A percentile compares a stretch with the other conserved stretches of the same genome.
Evolutionary conservation across 2,329 filamentous ascomycete genomes (phyloP).

Genomic region (Lithohypha guttulata): DNA sequence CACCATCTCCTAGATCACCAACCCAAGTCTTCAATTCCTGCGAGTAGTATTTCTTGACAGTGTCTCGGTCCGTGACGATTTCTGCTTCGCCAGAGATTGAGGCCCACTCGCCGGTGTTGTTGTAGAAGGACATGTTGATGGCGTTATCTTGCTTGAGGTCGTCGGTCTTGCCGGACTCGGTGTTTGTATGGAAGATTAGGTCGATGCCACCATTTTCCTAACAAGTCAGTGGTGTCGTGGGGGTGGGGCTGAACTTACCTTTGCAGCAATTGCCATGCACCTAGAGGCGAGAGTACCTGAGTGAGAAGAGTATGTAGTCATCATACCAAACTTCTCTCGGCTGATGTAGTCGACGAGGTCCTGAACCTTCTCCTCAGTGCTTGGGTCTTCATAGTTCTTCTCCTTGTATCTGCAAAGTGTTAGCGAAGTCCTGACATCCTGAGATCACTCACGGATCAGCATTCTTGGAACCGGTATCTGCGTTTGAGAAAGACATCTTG

Average conservation of each 20-base stretch:
- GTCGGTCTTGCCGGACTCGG: slow-evolving; percentile 76
- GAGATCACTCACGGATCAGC: slow-evolving; percentile 11
- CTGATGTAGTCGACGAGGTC: slow-evolving; percentile 62
- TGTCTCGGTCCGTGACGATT: slow-evolving; percentile 57
- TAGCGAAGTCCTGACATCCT: neutral
- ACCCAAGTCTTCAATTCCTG: slow-evolving; percentile 70
- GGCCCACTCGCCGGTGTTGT: slow-evolving; percentile 69
- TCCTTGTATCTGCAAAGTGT: slow-evolving; percentile 68
- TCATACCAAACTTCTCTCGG: slow-evolving; percentile 72
- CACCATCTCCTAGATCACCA: slow-evolving; percentile 72
- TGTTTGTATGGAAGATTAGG: slow-evolving; percentile 84
- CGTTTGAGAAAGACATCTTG: slow-evolving; percentile 15
- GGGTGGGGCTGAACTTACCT: slow-evolving; percentile 40
- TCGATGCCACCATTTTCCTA: slow-evolving; percentile 70
- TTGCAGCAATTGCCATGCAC: slow-evolving; percentile 74
- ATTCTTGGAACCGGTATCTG: slow-evolving; percentile 7
- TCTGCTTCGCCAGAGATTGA: slow-evolving; percentile 65
- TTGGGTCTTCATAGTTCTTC: slow-evolving; percentile 60
- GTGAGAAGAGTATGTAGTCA: slow-evolving; percentile 63
- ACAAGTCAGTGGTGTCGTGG: neutral
- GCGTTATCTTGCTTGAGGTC: slow-evolving; percentile 62
- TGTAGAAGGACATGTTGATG: slow-evolving; percentile 74
- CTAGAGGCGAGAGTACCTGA: slow-evolving; percentile 63
- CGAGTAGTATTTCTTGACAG: slow-evolving; percentile 66
- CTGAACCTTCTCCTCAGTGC: slow-evolving; percentile 63